Conservation (phyloP, 192 early-diverging fungal genomes). For the Linnemannia schmuckeri region DNA sequence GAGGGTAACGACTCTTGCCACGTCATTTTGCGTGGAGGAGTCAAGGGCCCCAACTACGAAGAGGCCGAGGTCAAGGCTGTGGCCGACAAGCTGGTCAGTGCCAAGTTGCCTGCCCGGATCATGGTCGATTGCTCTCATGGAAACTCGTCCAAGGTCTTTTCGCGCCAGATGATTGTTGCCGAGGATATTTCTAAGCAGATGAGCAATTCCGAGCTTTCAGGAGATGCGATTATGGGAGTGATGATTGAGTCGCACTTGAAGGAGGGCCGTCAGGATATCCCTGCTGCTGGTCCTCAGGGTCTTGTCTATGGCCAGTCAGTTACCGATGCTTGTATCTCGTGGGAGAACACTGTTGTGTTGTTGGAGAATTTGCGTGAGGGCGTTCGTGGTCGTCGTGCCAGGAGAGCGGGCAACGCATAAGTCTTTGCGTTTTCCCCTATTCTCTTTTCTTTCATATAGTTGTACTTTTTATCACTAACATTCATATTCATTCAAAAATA, state of each 20-base stretch:
- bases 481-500: not conserved
- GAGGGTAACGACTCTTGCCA: slow-evolving; percentile 94
- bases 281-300: slow-evolving; percentile 76
- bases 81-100: slow-evolving; percentile 69
- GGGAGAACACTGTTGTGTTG: slow-evolving; percentile 88
- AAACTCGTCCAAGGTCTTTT: slow-evolving; percentile 90
- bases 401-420: slow-evolving; percentile 45
- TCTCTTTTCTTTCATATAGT: not conserved
- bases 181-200: slow-evolving; percentile 68
- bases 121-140: slow-evolving; percentile 99
- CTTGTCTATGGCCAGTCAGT: slow-evolving; percentile 90
- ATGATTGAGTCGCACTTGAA: slow-evolving; percentile 96
- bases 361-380: slow-evolving; percentile 81
- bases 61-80: slow-evolving; percentile 73
- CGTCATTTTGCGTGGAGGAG: slow-evolving; percentile 93
- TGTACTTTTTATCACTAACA: not conserved
- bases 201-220: slow-evolving; percentile 68
- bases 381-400: slow-evolving; percentile 74
- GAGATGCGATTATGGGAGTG: slow-evolving; percentile 88
- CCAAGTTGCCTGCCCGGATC: slow-evolving; percentile 69
- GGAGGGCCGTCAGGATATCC: slow-evolving; percentile 88
- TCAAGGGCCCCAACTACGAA: slow-evolving; percentile 91
- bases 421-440: not conserved
- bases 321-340: slow-evolving; percentile 95
- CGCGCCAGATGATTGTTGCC: slow-evolving; percentile 87